phyloP scores from a whole-genome alignment of 345 rosid genomes.

The Salix koriyanagi region DNA sequence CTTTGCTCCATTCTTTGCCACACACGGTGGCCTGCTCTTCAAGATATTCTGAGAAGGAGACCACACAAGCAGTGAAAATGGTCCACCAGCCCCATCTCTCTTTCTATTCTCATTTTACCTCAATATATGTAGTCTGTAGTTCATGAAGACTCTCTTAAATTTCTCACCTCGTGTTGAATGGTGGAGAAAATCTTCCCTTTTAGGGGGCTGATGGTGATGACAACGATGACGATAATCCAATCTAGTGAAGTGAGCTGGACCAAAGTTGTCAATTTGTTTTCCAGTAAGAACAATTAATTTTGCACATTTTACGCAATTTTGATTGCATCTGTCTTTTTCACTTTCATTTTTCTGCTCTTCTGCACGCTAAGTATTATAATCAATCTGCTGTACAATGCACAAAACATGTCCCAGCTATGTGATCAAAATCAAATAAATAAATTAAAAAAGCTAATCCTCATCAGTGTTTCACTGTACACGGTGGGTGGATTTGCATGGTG shows the following conservation, averaged over 20 bases:
- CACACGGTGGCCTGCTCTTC: slow-evolving; percentile 91
- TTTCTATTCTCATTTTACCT: neutral
- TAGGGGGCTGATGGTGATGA: neutral
- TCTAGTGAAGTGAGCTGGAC: neutral
- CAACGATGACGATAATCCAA: neutral
- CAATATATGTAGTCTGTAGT: slow-evolving; percentile 11
- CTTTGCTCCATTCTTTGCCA: slow-evolving; percentile 93
- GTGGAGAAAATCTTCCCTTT: neutral
- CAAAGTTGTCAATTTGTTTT: neutral
- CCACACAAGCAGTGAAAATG: neutral
- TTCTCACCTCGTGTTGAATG: slow-evolving; percentile 2
- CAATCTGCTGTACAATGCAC: neutral
- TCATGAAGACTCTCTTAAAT: neutral
- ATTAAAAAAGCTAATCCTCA: too few relatives aligned
- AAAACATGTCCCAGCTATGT: too few relatives aligned
- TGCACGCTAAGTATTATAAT: neutral
- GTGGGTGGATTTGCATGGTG: too few relatives aligned
- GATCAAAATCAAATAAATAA: too few relatives aligned
- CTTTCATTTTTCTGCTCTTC: neutral
- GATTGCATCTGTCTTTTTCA: neutral
- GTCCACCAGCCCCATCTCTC: neutral
- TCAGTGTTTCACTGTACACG: too few relatives aligned
- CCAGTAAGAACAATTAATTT: neutral
- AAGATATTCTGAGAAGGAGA: slow-evolving; percentile 46
- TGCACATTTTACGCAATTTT: neutral